Conservation (phyloP, 352 stramenopile genomes). For the Globisporangium splendens region DNA sequence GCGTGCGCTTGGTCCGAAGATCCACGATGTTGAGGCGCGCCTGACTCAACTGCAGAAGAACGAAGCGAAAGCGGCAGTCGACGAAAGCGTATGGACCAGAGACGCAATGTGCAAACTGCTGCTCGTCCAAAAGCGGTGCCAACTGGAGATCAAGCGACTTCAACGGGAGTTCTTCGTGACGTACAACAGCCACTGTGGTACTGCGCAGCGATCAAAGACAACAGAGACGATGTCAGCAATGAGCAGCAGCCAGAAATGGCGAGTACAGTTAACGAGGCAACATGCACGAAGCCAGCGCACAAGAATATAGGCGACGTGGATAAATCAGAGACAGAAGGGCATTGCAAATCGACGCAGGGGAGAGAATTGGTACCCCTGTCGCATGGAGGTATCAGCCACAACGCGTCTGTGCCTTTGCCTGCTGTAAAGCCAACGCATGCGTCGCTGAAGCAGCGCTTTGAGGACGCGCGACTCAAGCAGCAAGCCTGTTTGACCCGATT, state of each 20-base stretch:
- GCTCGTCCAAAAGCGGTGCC: slow-evolving; percentile 4
- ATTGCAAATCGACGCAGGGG: no score
- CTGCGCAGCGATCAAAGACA: neutral
- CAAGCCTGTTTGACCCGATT: slow-evolving; percentile 8
- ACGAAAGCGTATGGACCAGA: no score
- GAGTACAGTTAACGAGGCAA: neutral
- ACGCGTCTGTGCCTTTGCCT: no score
- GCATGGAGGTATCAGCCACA: no score
- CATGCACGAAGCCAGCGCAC: neutral
- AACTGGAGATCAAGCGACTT: slow-evolving; percentile 14
- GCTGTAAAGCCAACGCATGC: slow-evolving; percentile 2
- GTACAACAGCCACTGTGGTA: slow-evolving; percentile 5
- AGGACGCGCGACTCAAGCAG: slow-evolving; percentile 17
- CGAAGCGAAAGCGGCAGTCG: neutral
- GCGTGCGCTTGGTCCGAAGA: neutral
- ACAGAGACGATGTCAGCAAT: neutral
- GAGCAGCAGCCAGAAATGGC: neutral
- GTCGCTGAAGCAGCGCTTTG: slow-evolving; percentile 15
- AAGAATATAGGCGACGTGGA: neutral
- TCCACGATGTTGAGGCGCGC: neutral
- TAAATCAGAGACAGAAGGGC: neutral
- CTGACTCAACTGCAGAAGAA: neutral
- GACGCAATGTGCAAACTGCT: slow-evolving; percentile 9
- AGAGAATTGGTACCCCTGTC: no score
- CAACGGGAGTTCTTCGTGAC: slow-evolving; percentile 9